These are phyloP conservation scores for Neofusicoccum cordaticola DNA, from an alignment of 2,329 filamentous ascomycete species.

Conservation along the genomic window DNA sequence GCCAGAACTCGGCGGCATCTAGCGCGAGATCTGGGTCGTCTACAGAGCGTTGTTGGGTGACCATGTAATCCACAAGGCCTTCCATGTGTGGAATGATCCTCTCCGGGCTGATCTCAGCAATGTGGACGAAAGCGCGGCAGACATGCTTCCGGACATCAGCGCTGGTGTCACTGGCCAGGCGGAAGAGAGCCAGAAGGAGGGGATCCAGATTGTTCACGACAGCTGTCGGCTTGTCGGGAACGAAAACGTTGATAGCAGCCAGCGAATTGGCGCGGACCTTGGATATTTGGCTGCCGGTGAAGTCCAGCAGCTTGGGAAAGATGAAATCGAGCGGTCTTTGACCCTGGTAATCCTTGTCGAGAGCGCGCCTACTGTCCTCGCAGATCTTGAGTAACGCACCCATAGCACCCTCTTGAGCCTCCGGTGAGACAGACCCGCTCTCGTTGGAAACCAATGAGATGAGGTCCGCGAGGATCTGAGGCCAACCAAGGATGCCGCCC, in stretches of 20 bases:
- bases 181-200: conserved; percentile 79
- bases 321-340: conserved; percentile 84
- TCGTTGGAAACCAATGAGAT: conserved; percentile 74
- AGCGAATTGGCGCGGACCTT: conserved; percentile 80
- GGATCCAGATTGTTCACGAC: conserved; percentile 77
- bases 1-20: conserved; percentile 96
- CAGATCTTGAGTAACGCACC: conserved; percentile 91
- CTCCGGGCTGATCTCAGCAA: conserved; percentile 86
- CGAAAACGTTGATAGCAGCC: conserved; percentile 86
- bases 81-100: conserved; percentile 85
- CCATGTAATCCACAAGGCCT: conserved; percentile 88
- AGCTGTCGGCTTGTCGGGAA: conserved; percentile 77
- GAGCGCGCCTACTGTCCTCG: conserved; percentile 84
- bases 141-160: conserved; percentile 87
- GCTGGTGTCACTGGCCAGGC: conserved; percentile 71
- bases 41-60: conserved; percentile 76
- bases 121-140: conserved; percentile 86
- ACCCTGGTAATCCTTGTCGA: conserved; percentile 85
- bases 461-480: conserved; percentile 81
- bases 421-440: conserved; percentile 62
- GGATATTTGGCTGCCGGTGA: conserved; percentile 71
- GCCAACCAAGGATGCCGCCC: conserved; percentile 86
- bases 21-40: conserved; percentile 87
- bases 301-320: conserved; percentile 85
- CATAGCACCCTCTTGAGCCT: conserved; percentile 91